phyloP scores from a whole-genome alignment of 768 basidiomycete species.

The Rhodotorula taiwanensis region DNA sequence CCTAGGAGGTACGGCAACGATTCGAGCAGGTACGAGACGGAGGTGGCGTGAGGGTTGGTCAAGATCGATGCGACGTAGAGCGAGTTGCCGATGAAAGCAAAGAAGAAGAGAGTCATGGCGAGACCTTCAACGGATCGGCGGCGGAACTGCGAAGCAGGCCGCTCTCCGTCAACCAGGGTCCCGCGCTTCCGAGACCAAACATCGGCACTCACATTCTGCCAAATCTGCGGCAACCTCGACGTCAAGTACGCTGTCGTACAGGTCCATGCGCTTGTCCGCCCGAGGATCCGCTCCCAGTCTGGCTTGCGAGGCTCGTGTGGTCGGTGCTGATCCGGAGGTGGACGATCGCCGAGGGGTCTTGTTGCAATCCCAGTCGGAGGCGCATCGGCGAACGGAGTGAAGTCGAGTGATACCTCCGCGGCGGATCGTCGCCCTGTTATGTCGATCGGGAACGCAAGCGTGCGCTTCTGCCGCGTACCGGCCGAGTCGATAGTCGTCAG shows the following conservation, averaged over 20 bases:
- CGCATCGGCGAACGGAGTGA: too few species aligned
- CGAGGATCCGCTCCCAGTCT: constrained; percentile 59
- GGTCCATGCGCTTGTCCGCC: constrained; percentile 87
- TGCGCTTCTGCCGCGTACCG: too few species aligned
- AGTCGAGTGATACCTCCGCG: too few species aligned
- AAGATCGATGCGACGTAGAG: constrained; percentile 63
- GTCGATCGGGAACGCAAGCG: too few species aligned
- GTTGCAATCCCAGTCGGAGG: neutral
- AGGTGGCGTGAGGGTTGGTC: constrained; percentile 57
- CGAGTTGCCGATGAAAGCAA: constrained; percentile 85
- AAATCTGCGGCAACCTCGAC: constrained; percentile 90
- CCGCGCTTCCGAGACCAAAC: too few species aligned
- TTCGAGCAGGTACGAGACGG: constrained; percentile 37
- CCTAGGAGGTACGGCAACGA: constrained; percentile 64
- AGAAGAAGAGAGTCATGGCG: constrained; percentile 85
- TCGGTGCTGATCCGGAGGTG: neutral
- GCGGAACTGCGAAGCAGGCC: constrained; percentile 38
- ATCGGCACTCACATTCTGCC: constrained; percentile 98
- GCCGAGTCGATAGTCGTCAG: too few species aligned
- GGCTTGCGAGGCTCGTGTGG: too few species aligned
- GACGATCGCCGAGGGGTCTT: neutral
- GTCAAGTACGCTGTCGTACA: constrained; percentile 91
- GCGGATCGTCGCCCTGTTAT: too few species aligned
- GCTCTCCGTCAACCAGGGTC: too few species aligned
- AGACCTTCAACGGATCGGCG: constrained; percentile 58